phyloP scores from a whole-genome alignment of 352 stramenopile species.

The Pythium insidiosum region DNA sequence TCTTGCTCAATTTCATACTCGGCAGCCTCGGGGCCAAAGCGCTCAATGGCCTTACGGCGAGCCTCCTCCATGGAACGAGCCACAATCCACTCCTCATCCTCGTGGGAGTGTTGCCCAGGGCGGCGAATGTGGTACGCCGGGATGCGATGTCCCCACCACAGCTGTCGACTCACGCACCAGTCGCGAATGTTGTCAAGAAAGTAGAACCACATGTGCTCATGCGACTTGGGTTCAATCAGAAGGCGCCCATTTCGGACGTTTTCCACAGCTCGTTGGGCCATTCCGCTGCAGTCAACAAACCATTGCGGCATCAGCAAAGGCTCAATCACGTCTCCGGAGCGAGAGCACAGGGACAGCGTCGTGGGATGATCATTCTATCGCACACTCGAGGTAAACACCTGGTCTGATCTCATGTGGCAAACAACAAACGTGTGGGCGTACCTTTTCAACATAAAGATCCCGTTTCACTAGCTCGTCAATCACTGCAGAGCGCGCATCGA shows the following conservation, averaged over 20 bases:
- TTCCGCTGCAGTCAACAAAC: constrained; percentile 96
- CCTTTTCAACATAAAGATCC: constrained; percentile 91
- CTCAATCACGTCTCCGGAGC: constrained; percentile 98
- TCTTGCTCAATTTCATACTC: constrained; percentile 93
- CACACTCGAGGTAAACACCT: too few relatives aligned
- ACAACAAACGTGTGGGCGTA: constrained; percentile 47
- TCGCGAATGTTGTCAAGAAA: constrained; percentile 99
- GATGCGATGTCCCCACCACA: constrained; percentile 99
- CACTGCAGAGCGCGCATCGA: constrained; percentile 88
- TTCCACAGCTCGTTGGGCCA: constrained; percentile 92
- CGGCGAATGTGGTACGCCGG: constrained; percentile 92
- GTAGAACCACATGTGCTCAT: constrained; percentile 94
- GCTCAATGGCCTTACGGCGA: constrained; percentile 73
- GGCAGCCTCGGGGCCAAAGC: constrained; percentile 61
- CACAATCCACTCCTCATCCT: constrained; percentile 92
- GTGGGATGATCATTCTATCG: constrained; percentile 69
- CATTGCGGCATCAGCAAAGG: constrained; percentile 99
- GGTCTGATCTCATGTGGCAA: too few relatives aligned
- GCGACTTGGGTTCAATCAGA: constrained; percentile 91
- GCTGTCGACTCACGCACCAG: constrained; percentile 98
- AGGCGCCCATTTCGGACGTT: constrained; percentile 93
- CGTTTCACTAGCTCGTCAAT: constrained; percentile 88
- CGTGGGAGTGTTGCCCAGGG: constrained; percentile 40
- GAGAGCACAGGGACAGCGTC: constrained; percentile 93
- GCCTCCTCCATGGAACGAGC: constrained; percentile 89